Base-by-base conservation (phyloP, 2,329 filamentous ascomycete species). In the Talaromyces atroroseus region DNA sequence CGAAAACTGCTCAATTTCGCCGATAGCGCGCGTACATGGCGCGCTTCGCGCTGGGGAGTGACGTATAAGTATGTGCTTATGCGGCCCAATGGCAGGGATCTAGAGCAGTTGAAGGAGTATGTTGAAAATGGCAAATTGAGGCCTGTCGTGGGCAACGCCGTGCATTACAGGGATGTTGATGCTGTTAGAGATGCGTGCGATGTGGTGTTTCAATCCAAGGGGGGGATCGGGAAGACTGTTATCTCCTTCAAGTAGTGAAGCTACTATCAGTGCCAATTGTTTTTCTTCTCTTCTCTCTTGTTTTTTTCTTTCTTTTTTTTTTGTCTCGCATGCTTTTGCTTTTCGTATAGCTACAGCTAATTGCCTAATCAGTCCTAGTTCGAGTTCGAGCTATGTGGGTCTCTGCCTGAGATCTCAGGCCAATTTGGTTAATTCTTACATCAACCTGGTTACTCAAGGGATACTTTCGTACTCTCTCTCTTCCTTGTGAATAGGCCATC, bases 41-140 rank as follows among this genome's bases (percentile, higher is more conserved):
- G 72, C 64, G 61, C 78, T 2, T 65, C 71, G 10, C 74, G 78
- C 5, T 79, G 77, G 12, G 65, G 64, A 3, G 72, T 81, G 51
- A 68, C 69, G 60, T 71, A 77, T 29, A 67, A 69, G 21, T 72
- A 78, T 32, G 57, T 78, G 8, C 80, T 77, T 1, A 65, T 78
- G n/a, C 64, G 68, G 0, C 70, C 72, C 2, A 61, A 65, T 11
- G 62, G 72, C 3, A 73, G 74, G 61, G 76, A 78, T 26, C 51
- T 78, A 49, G 74, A 77, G 57, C 65, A 59, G 52, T 66, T 69
- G 0, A 73, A 70, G 0, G 73, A 76, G 59, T 63, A 74, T n/a
- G 61, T 79, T 46, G 76, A 75, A 0, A 63, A 61, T 18, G 74
- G 74, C 0, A 75, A 78, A 61, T 64, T 80, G 20, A 76, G 65